phyloP scores from a whole-genome alignment of 352 stramenopile species.

The Phytophthora palmivora region DNA sequence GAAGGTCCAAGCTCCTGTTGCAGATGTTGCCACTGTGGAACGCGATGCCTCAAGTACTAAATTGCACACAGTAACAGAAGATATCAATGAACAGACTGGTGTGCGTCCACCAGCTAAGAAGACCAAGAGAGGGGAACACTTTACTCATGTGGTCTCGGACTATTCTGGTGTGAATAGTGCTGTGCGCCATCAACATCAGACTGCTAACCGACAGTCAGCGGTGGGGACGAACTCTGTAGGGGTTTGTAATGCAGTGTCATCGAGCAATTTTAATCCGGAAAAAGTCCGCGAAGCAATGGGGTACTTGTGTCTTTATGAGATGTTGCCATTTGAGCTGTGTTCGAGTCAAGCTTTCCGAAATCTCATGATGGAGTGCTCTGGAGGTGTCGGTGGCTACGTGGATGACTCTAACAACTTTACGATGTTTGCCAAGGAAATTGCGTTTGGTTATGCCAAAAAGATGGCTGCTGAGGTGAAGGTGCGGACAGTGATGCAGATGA shows the following conservation, averaged over 20 bases:
- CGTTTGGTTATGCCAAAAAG: slow-evolving; percentile 57
- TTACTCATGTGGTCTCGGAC: slow-evolving; percentile 45
- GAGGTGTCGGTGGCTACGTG: slow-evolving; percentile 34
- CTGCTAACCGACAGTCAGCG: slow-evolving; percentile 1
- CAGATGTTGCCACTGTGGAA: slow-evolving; percentile 11
- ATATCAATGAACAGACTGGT: slow-evolving; percentile 16
- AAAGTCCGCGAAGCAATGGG: slow-evolving; percentile 68
- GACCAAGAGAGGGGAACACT: slow-evolving; percentile 33
- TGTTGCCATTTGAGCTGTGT: slow-evolving; percentile 75
- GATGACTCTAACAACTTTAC: slow-evolving; percentile 52
- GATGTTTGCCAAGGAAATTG: slow-evolving; percentile 55
- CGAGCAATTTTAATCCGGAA: slow-evolving; percentile 49
- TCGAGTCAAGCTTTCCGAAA: slow-evolving; percentile 63
- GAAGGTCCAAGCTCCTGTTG: slow-evolving; percentile 23
- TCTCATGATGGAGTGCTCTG: slow-evolving; percentile 65
- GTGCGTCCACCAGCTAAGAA: slow-evolving; percentile 45
- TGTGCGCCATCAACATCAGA: slow-evolving; percentile 25
- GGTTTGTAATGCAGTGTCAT: not conserved
- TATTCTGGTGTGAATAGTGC: slow-evolving; percentile 25
- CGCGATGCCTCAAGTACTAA: slow-evolving; percentile 6
- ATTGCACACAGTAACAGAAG: slow-evolving; percentile 28
- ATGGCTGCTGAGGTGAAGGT: slow-evolving; percentile 58
- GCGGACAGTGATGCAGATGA: slow-evolving; percentile 60
- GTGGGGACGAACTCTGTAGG: not conserved
- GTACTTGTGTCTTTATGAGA: slow-evolving; percentile 71